Base-by-base conservation (phyloP, 2,329 filamentous ascomycete genomes). In the Elsinoe ampelina region DNA sequence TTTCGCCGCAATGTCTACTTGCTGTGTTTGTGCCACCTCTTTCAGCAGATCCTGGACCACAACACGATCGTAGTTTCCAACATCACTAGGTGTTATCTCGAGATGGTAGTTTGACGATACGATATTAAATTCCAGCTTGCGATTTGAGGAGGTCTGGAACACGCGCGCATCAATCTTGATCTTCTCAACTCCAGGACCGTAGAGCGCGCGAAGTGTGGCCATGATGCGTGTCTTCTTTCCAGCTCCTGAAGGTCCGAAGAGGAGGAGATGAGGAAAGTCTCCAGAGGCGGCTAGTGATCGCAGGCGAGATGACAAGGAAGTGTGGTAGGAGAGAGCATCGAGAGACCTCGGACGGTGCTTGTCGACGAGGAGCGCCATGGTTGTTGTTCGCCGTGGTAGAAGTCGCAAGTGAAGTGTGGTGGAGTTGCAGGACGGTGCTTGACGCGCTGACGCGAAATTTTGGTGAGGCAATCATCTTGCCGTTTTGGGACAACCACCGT, bases 41-140 rank as follows among this genome's bases (percentile, higher is more conserved):
- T 98, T 98, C 50, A 98, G 77, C 50, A 98, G 77, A 67, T 97
- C 93, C 69, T 98, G 93, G 12, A 98, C 80, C 1, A 98, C 93
- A 2, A 98, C 93, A 56, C 93, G 82, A 72, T 98, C 93, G 67
- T 96, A 96, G 71, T 87, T 95, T 60, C 92, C 93, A 3, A 98
- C 93, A 65, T 98, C 93, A 1, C 89, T 95, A 0, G 93, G 93
- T 6, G 93, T 98, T 68, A 98, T 98, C 71, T 98, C 93, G 65
- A 98, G 85, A 72, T 98, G 93, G 74, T 98, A 98, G 61, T 96
- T 84, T 0, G 92, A 97, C 43, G 91, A 85, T 56, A 98, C 93
- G 62, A 98, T 95, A 75, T 96, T 98, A 81, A 98, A 98, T 74
- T 98, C 93, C 65, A 98, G 85, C 73, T 98, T 98, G 69, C 93